These are phyloP conservation scores for Dothideomycetes sp. DNA, from an alignment of 2,329 filamentous ascomycete species.

Conservation along the genomic window DNA sequence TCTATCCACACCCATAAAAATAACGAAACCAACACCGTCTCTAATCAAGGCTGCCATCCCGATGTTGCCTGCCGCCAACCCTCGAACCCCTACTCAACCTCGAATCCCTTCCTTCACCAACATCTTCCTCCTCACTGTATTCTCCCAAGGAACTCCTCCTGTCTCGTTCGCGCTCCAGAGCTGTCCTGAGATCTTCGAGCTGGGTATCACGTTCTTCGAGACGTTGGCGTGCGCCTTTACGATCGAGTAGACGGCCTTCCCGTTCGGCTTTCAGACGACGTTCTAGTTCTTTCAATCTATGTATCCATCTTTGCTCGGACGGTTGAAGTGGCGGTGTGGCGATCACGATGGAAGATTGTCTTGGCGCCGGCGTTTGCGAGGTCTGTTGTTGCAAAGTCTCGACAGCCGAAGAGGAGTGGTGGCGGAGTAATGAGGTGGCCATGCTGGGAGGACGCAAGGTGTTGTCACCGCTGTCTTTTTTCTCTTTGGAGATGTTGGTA, in stretches of 20 bases:
- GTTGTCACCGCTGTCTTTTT: slow-evolving; percentile 3
- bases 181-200: slow-evolving; percentile 59
- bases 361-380: background rate
- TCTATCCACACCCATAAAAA: no score
- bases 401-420: slow-evolving; percentile 44
- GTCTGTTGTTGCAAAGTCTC: slow-evolving; percentile 28
- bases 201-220: slow-evolving; percentile 67
- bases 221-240: slow-evolving; percentile 70
- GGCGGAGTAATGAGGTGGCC: slow-evolving; percentile 45
- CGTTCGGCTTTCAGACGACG: slow-evolving; percentile 80
- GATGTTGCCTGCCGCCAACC: no score
- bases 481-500: slow-evolving; percentile 14
- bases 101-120: background rate
- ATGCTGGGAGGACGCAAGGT: slow-evolving; percentile 31
- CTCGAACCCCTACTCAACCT: slow-evolving; percentile 2
- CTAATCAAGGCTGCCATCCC: no score
- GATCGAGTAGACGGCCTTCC: slow-evolving; percentile 75
- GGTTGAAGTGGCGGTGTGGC: slow-evolving; percentile 32
- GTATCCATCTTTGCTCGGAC: slow-evolving; percentile 70
- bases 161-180: slow-evolving; percentile 51
- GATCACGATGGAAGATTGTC: slow-evolving; percentile 25
- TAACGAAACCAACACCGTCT: no score
- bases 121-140: background rate
- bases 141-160: slow-evolving; percentile 23
- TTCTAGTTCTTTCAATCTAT: slow-evolving; percentile 79